These are phyloP conservation scores for Chlorella sp. DNA, from an alignment of 139 green algal species.

Conservation along the genomic window DNA sequence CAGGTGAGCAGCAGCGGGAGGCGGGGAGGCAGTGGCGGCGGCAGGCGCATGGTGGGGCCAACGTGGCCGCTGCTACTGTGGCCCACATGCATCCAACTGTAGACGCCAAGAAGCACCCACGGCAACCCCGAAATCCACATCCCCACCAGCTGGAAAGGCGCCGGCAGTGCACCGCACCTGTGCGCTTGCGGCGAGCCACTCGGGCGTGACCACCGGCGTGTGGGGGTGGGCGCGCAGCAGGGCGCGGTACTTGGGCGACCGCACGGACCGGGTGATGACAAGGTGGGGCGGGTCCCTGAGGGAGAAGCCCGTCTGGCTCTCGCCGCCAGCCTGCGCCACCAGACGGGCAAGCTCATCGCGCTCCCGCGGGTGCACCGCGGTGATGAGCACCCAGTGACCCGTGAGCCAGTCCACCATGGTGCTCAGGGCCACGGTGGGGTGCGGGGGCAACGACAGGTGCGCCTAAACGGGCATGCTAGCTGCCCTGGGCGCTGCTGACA, in stretches of 20 bases:
- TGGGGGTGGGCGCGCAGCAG: slow-evolving; percentile 8
- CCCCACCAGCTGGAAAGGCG: too few species aligned
- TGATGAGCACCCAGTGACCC: slow-evolving; percentile 30
- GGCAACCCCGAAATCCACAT: too few species aligned
- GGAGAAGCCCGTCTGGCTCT: neutral
- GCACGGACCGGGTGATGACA: slow-evolving; percentile 37
- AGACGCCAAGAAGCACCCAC: too few species aligned
- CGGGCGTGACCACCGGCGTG: slow-evolving; percentile 36
- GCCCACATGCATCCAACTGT: too few species aligned
- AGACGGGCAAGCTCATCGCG: slow-evolving; percentile 15
- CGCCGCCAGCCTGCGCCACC: slow-evolving; percentile 7
- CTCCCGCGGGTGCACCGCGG: slow-evolving; percentile 24
- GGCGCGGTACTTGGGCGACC: slow-evolving; percentile 31
- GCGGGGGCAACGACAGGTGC: too few species aligned
- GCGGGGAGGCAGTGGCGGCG: neutral
- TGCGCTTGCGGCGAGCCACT: slow-evolving; percentile 38
- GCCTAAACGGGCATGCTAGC: too few species aligned
- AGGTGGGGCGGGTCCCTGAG: slow-evolving; percentile 37
- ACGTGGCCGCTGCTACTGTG: too few species aligned
- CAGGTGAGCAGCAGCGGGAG: neutral
- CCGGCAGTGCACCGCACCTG: neutral
- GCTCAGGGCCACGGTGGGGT: too few species aligned
- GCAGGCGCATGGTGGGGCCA: too few species aligned
- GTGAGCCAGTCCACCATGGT: too few species aligned
- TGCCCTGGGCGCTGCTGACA: too few species aligned